A percentile compares a stretch with the other conserved stretches of the same genome.
phyloP scores from a whole-genome alignment of 495 filamentous ascomycete genomes.

The Podospora bellae-mahoneyi region DNA sequence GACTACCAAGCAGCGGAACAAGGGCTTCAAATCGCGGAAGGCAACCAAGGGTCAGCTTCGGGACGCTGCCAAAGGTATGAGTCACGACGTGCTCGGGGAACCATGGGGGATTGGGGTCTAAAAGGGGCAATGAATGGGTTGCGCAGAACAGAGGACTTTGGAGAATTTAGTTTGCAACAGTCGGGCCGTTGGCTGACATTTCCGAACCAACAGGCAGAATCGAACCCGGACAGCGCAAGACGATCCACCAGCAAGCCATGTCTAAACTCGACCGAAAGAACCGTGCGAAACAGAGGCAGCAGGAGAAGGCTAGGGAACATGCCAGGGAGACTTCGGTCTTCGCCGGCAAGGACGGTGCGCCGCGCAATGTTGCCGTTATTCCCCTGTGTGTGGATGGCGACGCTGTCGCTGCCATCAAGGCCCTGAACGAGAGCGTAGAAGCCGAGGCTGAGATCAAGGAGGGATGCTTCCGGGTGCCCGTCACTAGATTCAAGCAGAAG shows the following conservation, averaged over 20 bases:
- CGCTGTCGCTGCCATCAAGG: slow-evolving; percentile 59
- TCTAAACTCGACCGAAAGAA: slow-evolving; percentile 93
- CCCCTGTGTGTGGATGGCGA: slow-evolving; percentile 74
- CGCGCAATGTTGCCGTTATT: slow-evolving; percentile 87
- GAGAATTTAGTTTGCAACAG: no score
- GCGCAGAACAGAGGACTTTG: background rate
- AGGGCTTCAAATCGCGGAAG: slow-evolving; percentile 87
- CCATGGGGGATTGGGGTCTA: background rate
- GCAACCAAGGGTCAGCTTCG: slow-evolving; percentile 82
- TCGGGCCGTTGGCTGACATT: slow-evolving; percentile 2
- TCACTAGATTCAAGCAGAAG: slow-evolving; percentile 92
- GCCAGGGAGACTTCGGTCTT: slow-evolving; percentile 74
- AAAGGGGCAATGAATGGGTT: background rate
- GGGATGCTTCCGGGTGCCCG: slow-evolving; percentile 55
- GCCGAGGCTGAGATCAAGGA: slow-evolving; percentile 64
- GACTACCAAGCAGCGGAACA: slow-evolving; percentile 81
- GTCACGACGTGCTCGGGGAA: slow-evolving; percentile 14
- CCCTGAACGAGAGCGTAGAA: slow-evolving; percentile 75
- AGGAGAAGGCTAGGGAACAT: slow-evolving; percentile 75
- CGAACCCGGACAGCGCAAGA: slow-evolving; percentile 68
- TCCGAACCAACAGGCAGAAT: slow-evolving; percentile 37
- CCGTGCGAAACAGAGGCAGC: slow-evolving; percentile 81
- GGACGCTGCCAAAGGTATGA: slow-evolving; percentile 73
- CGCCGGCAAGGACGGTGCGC: slow-evolving; percentile 75
- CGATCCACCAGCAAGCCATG: slow-evolving; percentile 92